Evolutionary conservation across 148 eudicot species (phyloP).

Genomic region (Polygonum maritimum): DNA sequence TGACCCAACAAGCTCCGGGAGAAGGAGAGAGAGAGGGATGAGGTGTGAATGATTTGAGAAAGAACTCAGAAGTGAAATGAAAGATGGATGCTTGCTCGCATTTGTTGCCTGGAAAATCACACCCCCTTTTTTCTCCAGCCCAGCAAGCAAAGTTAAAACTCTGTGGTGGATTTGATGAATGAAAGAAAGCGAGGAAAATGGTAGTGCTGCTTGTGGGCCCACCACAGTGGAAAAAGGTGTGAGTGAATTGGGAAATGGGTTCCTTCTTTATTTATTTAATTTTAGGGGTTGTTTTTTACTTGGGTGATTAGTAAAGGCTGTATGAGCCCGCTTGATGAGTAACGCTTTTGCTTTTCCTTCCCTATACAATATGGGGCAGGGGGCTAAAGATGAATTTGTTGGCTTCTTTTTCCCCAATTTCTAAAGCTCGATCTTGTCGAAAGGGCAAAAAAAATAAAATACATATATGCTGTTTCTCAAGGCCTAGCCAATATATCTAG

Average conservation of each 20-base stretch:
- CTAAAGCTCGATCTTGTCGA: constrained; percentile 5
- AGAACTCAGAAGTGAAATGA: constrained; percentile 3
- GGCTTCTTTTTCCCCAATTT: background rate
- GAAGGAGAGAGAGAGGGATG: background rate
- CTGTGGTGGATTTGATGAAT: constrained; percentile 6
- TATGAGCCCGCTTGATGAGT: background rate
- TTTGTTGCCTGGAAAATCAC: constrained; percentile 7
- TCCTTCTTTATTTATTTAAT: background rate
- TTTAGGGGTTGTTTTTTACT: background rate
- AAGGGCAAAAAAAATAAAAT: background rate
- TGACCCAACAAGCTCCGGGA: constrained; percentile 1
- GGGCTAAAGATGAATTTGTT: background rate
- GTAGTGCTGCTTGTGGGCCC: constrained; percentile 2
- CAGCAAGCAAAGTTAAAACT: background rate
- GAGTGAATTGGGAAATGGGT: background rate
- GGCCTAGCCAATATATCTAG: background rate
- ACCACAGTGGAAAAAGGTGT: background rate
- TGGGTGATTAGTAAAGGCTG: background rate
- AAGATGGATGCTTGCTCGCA: background rate
- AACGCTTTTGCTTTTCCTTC: background rate
- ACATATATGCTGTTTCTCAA: background rate
- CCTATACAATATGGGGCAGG: background rate
- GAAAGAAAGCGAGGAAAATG: background rate
- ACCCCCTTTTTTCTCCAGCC: background rate
- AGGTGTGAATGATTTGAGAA: constrained; percentile 2